phyloP scores from a whole-genome alignment of 768 basidiomycete species.

The Tylopilus sp. region DNA sequence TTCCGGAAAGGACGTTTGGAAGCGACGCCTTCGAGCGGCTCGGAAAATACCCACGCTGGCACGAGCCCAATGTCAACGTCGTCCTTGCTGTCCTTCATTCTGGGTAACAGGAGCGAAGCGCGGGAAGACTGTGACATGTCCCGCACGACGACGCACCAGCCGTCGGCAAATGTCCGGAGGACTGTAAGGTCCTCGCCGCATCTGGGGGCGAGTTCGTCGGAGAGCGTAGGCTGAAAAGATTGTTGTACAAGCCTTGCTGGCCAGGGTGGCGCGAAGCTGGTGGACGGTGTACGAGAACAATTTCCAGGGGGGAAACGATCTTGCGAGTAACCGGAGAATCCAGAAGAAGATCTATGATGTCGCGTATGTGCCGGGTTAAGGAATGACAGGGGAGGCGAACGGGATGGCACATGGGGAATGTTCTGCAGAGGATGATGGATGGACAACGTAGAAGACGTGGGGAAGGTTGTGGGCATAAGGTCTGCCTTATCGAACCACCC shows the following conservation, averaged over 20 bases:
- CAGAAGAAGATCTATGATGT: constrained; percentile 33
- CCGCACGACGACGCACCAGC: constrained; percentile 73
- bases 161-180: constrained; percentile 70
- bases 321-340: constrained; percentile 39
- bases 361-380: constrained; percentile 22
- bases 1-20: constrained; percentile 64
- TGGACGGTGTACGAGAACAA: constrained; percentile 9
- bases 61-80: constrained; percentile 67
- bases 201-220: constrained; percentile 63
- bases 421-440: background rate
- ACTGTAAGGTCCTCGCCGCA: constrained; percentile 60
- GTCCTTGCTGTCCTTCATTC: constrained; percentile 21
- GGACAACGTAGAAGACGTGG: constrained; percentile 37
- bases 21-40: constrained; percentile 54
- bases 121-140: constrained; percentile 40
- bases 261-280: constrained; percentile 28
- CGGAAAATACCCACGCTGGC: constrained; percentile 75
- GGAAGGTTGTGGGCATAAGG: constrained; percentile 39
- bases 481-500: constrained; percentile 42
- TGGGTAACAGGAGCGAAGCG: constrained; percentile 30
- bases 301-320: background rate
- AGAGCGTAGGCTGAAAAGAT: constrained; percentile 63
- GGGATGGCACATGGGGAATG: constrained; percentile 7
- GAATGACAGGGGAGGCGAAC: constrained; percentile 13
- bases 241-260: constrained; percentile 57